These are phyloP conservation scores for Sphagnum tenellum DNA, from an alignment of 225 moss, liverwort and hornwort species.

Conservation along the genomic window DNA sequence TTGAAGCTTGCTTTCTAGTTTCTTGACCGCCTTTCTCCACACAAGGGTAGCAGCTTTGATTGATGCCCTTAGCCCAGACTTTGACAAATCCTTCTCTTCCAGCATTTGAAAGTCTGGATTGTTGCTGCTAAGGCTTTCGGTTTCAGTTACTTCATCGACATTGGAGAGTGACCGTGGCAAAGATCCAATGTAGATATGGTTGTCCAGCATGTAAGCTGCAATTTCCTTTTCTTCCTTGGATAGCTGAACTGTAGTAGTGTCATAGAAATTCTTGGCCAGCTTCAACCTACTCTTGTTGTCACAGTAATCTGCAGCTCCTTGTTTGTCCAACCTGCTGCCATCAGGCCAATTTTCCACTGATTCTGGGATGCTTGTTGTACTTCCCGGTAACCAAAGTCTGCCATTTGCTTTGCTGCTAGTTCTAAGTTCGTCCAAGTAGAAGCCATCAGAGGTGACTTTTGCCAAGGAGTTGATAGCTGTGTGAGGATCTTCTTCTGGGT, in stretches of 20 bases:
- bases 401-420: not conserved
- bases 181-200: not conserved
- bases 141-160: constrained; percentile 39
- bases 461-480: constrained; percentile 18
- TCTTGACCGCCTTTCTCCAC: constrained; percentile 29
- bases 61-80: constrained; percentile 18
- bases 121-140: constrained; percentile 26
- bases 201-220: constrained; percentile 1
- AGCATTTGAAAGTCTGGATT: constrained; percentile 4
- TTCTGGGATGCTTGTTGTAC: too few species aligned
- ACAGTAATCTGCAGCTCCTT: too few species aligned
- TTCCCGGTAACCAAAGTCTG: too few species aligned
- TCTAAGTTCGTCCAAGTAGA: not conserved
- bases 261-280: not conserved
- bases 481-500: constrained; percentile 6
- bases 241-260: too few species aligned
- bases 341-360: too few species aligned
- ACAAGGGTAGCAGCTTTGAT: constrained; percentile 41
- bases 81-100: constrained; percentile 6
- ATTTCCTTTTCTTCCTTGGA: too few species aligned
- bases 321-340: too few species aligned
- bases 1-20: constrained; percentile 16
- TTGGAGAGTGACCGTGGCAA: constrained; percentile 1
- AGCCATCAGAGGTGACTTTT: constrained; percentile 3
- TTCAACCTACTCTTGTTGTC: not conserved